A percentile compares a stretch with the other conserved stretches of the same genome.
Conservation (phyloP, 73 alveolate genomes). For the Symbiodinium natans region DNA sequence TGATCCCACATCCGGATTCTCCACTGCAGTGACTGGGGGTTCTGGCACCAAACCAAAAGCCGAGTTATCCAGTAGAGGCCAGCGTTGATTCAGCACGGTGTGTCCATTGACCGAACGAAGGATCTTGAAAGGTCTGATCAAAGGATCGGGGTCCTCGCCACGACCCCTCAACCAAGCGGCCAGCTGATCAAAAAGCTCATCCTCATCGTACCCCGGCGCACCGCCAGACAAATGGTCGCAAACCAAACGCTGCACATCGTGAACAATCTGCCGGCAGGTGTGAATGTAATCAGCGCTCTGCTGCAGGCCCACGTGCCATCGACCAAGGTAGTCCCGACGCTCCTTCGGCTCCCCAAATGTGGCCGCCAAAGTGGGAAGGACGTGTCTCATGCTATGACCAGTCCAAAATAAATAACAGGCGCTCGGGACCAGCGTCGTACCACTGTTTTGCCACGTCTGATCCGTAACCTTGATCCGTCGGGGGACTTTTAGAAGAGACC, state of each 20-base stretch:
- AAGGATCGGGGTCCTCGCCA: not conserved
- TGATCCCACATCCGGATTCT: not conserved
- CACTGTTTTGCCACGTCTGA: too few species aligned
- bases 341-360: not conserved
- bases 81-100: not conserved
- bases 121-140: not conserved
- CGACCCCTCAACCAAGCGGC: not conserved
- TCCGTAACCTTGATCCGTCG: too few species aligned
- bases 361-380: not conserved
- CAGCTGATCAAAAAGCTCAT: not conserved
- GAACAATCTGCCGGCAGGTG: not conserved
- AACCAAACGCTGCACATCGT: not conserved
- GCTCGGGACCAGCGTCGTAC: not conserved
- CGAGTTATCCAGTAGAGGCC: not conserved
- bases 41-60: not conserved
- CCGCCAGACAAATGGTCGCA: not conserved
- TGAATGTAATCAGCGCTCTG: not conserved
- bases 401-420: not conserved
- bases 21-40: not conserved
- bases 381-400: not conserved
- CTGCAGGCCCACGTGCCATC: too few species aligned
- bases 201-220: not conserved
- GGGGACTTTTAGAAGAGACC: not conserved
- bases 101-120: not conserved
- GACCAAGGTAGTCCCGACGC: too few species aligned